phyloP scores from a whole-genome alignment of 2,329 filamentous ascomycete genomes.

The Tolypocladium album region DNA sequence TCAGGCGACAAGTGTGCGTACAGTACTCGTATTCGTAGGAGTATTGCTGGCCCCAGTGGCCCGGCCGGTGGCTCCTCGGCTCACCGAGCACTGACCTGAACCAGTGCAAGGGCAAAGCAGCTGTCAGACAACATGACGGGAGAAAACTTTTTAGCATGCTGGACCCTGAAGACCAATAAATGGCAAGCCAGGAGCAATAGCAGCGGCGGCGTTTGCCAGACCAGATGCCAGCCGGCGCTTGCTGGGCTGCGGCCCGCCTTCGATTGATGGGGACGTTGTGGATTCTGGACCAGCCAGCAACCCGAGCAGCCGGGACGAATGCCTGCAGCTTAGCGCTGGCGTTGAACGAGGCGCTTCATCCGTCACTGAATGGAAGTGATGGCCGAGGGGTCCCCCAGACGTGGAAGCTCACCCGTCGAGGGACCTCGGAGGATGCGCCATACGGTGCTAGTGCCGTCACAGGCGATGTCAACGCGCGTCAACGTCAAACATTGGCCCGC shows the following conservation, averaged over 20 bases:
- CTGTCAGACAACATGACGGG: not conserved
- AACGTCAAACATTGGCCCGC: not conserved
- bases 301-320: not conserved
- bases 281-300: not conserved
- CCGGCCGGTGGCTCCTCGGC: too few species aligned
- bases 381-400: not conserved
- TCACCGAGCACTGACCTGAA: not conserved
- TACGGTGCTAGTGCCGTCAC: not conserved
- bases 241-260: not conserved
- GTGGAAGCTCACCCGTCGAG: not conserved
- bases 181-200: not conserved
- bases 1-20: not conserved
- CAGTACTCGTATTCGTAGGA: too few species aligned
- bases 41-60: not conserved
- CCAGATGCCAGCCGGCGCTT: not conserved
- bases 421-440: not conserved
- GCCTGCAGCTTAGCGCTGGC: not conserved
- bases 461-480: not conserved
- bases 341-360: not conserved
- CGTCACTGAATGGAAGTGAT: not conserved
- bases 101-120: not conserved
- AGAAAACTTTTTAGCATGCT: not conserved
- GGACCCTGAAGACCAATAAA: not conserved
- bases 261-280: not conserved
- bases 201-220: not conserved